Percentiles rank a stretch among this genome's conserved stretches.
Evolutionary conservation across 2,329 filamentous ascomycete genomes (phyloP).

Genomic region (Pseudogymnoascus sp.): DNA sequence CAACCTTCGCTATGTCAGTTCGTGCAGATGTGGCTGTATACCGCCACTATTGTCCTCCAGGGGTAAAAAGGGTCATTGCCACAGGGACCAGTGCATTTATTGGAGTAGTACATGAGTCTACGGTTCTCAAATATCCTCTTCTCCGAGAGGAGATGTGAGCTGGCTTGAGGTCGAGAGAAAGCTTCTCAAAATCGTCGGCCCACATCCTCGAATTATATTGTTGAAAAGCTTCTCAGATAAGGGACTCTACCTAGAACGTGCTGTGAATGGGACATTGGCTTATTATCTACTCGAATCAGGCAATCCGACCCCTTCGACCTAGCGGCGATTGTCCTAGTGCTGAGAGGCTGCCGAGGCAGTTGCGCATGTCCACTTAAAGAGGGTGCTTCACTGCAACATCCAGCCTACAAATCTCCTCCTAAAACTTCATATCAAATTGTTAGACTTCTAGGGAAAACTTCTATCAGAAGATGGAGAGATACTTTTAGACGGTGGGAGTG

Average conservation of each 20-base stretch:
- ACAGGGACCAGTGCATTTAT: no score
- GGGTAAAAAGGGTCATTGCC: no score
- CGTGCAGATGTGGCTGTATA: no score
- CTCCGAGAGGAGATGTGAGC: no score
- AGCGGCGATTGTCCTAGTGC: neutral
- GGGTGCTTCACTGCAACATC: constrained; percentile 12
- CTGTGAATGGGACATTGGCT: constrained; percentile 8
- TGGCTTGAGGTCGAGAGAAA: no score
- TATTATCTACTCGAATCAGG: neutral
- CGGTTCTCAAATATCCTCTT: no score
- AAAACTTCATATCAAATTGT: constrained; percentile 9
- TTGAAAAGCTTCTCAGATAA: no score
- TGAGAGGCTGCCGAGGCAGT: constrained; percentile 11
- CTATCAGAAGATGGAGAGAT: constrained; percentile 14
- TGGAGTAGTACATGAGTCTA: no score
- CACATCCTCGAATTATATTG: no score
- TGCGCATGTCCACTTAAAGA: constrained; percentile 10
- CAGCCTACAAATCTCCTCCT: constrained; percentile 11
- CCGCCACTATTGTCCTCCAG: no score
- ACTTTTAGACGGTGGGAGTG: constrained; percentile 9
- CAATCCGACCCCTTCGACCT: constrained; percentile 3
- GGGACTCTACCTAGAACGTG: constrained; percentile 12
- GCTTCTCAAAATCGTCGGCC: no score
- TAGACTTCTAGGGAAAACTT: constrained; percentile 13
- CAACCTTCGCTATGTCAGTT: no score